Base-by-base conservation (phyloP, 2,329 filamentous ascomycete genomes). In the Anthostomella pinea region DNA sequence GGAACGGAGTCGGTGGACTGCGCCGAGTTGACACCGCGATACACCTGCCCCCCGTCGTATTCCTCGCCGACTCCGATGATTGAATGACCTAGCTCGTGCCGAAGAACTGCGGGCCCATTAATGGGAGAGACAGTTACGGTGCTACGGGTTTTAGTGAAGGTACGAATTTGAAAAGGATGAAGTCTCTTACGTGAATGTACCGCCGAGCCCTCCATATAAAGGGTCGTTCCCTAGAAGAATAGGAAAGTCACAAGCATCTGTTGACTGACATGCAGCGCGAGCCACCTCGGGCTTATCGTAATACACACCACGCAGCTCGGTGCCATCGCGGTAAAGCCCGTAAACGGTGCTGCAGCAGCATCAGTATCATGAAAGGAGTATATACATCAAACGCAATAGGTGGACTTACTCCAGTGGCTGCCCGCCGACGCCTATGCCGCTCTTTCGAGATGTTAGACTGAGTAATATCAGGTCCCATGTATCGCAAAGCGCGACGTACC, bases 261-360 rank as follows among this genome's bases (percentile, higher is more conserved):
- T 59, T 8, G 56, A 59, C 14, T 59, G 40, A 23, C 56, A 59
- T 1, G 56, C 56, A 16, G 56, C 54, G 15, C 39, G 47, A 9
- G 52, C 56, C 8, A 59, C 54, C n/a, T 57, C 46, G 3, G 52
- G 51, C 20, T 58, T 58, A 9, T 51, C 52, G 30, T 58, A 59
- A 39, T 59, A 59, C 7, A 59, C 51, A 22, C 49, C 54, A n/a
- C 56, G 52, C 7, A 59, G 44, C 42, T 59, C 56, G n/a, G 54
- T 59, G 19, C 56, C 56, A 23, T 52, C 51, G 11, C 56, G 53
- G 27, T 58, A 59, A 14, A 59, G 52, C 3, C 56, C 56, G 14
- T 58, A 59, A 9, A 59, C 54, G n/a, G 56, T 59, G 21, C 56
- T 58, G n/a, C n/a, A n/a, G n/a, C n/a, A n/a, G n/a, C n/a, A n/a